A percentile compares a stretch with the other conserved stretches of the same genome.
phyloP scores from a whole-genome alignment of 2,329 filamentous ascomycete species.

The Chrysoporthe austroafricana region DNA sequence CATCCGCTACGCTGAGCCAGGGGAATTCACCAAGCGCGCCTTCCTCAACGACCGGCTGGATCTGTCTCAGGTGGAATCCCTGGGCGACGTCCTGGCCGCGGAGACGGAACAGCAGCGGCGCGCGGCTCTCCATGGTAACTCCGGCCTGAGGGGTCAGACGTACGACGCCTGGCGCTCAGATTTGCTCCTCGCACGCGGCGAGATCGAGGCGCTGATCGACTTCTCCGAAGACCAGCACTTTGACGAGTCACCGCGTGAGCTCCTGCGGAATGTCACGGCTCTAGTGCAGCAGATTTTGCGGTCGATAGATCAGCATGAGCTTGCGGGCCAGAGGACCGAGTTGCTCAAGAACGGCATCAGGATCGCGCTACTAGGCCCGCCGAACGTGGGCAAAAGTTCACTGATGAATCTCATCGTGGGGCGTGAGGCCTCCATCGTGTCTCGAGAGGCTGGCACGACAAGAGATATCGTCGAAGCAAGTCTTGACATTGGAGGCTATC shows the following conservation, averaged over 20 bases:
- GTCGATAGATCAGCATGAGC: slow-evolving; percentile 70
- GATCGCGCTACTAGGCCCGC: slow-evolving; percentile 84
- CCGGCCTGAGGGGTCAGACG: slow-evolving; percentile 68
- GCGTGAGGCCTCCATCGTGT: slow-evolving; percentile 93
- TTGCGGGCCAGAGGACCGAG: slow-evolving; percentile 80
- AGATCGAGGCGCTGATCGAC: slow-evolving; percentile 94
- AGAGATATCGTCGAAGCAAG: slow-evolving; percentile 91
- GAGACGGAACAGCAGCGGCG: slow-evolving; percentile 93
- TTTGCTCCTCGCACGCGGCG: slow-evolving; percentile 80
- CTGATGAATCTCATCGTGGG: slow-evolving; percentile 89
- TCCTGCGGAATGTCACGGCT: slow-evolving; percentile 69
- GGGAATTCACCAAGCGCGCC: slow-evolving; percentile 91
- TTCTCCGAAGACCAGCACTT: slow-evolving; percentile 98
- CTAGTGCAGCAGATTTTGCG: slow-evolving; percentile 65
- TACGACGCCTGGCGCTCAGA: slow-evolving; percentile 84
- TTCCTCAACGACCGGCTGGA: slow-evolving; percentile 87
- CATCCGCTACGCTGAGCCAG: slow-evolving; percentile 89
- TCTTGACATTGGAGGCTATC: slow-evolving; percentile 85
- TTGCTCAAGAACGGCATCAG: slow-evolving; percentile 83
- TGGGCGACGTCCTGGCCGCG: slow-evolving; percentile 65
- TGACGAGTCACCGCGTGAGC: slow-evolving; percentile 77
- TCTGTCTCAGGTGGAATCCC: slow-evolving; percentile 77
- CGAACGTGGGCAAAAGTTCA: slow-evolving; percentile 94
- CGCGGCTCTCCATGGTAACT: slow-evolving; percentile 79
- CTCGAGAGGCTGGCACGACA: slow-evolving; percentile 89